Conservation (phyloP, 192 early-diverging fungal species). For the Umbelopsis sp. region DNA sequence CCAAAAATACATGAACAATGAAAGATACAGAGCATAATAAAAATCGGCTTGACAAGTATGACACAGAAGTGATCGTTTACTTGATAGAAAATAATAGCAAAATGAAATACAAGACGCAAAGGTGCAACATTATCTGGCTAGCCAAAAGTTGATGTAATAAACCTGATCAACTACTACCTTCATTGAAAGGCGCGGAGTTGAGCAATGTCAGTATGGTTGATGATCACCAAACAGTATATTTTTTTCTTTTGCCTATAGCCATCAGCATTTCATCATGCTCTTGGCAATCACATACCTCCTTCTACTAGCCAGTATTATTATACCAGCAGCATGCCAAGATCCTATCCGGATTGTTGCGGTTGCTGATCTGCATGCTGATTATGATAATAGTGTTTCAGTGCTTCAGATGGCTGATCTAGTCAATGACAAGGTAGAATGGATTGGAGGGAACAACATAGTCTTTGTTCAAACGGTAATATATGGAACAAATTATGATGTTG, state of each 20-base stretch:
- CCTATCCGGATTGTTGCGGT: slow-evolving; percentile 59
- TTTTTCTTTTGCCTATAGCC: too few species aligned
- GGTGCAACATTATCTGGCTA: too few species aligned
- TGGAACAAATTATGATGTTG: neutral
- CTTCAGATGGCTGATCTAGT: slow-evolving; percentile 62
- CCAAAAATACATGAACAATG: too few species aligned
- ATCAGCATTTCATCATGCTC: too few species aligned
- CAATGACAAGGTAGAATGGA: slow-evolving; percentile 64
- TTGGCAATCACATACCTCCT: neutral
- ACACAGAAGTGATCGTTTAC: too few species aligned
- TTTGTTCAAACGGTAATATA: slow-evolving; percentile 65
- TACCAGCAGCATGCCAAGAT: neutral
- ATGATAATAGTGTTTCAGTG: slow-evolving; percentile 48
- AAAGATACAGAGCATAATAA: too few species aligned
- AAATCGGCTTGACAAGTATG: too few species aligned
- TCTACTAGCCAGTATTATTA: neutral
- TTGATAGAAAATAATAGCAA: too few species aligned
- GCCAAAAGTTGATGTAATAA: neutral
- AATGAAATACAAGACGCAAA: too few species aligned
- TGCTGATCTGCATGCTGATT: slow-evolving; percentile 74
- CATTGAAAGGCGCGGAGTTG: neutral
- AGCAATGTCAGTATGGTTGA: neutral
- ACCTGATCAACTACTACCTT: neutral
- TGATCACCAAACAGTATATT: too few species aligned
- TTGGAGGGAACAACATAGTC: slow-evolving; percentile 47